A percentile compares a stretch with the other conserved stretches of the same genome.
Evolutionary conservation across 208 protist species (phyloP).

Genomic region (Leishmania guyanensis): DNA sequence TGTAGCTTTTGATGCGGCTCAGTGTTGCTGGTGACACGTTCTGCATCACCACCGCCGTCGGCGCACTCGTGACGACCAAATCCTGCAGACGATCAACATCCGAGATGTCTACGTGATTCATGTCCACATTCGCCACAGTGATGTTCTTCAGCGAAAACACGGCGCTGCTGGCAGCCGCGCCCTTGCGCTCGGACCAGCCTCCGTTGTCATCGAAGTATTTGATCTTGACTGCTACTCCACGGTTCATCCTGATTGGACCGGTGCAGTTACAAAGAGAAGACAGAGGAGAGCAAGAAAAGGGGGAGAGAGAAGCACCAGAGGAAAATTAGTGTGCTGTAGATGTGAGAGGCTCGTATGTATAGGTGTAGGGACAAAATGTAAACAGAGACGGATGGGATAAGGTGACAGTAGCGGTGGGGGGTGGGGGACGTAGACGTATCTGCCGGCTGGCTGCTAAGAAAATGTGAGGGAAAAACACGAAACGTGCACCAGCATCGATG

Average conservation of each 20-base stretch:
- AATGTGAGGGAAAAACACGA: not conserved
- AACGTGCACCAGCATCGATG: not conserved
- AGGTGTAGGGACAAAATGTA: not conserved
- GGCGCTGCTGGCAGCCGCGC: constrained; percentile 18
- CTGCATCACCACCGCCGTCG: constrained; percentile 74
- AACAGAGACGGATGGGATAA: not conserved
- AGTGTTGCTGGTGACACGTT: constrained; percentile 48
- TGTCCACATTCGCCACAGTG: constrained; percentile 70
- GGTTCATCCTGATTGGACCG: constrained; percentile 16
- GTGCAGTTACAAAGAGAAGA: not conserved
- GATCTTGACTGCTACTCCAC: constrained; percentile 45
- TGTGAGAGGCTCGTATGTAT: not conserved
- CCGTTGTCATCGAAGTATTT: constrained; percentile 75
- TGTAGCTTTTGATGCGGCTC: constrained; percentile 59
- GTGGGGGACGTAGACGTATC: not conserved
- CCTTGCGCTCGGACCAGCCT: constrained; percentile 64
- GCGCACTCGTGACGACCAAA: constrained; percentile 41
- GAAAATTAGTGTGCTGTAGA: not conserved
- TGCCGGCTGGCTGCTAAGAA: not conserved
- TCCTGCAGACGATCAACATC: constrained; percentile 71
- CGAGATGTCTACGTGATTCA: constrained; percentile 35
- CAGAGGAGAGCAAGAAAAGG: not conserved
- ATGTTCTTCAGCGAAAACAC: constrained; percentile 43
- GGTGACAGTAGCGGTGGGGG: not conserved
- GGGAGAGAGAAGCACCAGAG: not conserved